phyloP scores from a whole-genome alignment of 2,329 filamentous ascomycete genomes.

The Diplodia corticola region DNA sequence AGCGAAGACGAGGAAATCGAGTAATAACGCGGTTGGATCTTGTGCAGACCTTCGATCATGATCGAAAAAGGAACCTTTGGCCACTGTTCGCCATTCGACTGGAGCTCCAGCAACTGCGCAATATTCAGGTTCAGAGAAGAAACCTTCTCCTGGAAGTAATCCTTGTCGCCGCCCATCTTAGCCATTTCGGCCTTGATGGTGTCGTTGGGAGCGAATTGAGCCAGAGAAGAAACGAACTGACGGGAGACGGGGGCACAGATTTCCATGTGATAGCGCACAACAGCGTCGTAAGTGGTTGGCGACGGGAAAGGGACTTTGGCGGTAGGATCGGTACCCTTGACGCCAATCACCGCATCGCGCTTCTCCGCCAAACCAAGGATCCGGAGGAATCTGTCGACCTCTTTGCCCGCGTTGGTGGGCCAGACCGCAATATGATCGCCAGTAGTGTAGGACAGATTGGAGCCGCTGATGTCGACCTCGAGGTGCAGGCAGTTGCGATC shows the following conservation, averaged over 20 bases:
- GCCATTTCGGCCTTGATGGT: constrained; percentile 82
- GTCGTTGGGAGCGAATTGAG: constrained; percentile 86
- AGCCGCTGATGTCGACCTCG: constrained; percentile 88
- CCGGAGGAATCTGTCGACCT: constrained; percentile 86
- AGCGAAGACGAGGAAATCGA: constrained; percentile 97
- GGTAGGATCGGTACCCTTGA: constrained; percentile 91
- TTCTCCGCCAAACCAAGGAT: constrained; percentile 75
- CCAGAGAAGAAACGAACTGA: constrained; percentile 85
- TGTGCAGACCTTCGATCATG: constrained; percentile 89
- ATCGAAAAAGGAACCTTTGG: constrained; percentile 86
- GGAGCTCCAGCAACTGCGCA: constrained; percentile 73
- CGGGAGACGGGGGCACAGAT: constrained; percentile 93
- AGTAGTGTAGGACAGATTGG: constrained; percentile 89
- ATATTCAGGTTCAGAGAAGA: constrained; percentile 84
- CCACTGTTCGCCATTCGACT: constrained; percentile 76
- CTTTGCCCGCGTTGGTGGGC: constrained; percentile 91
- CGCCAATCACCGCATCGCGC: constrained; percentile 76
- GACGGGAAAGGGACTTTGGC: constrained; percentile 97
- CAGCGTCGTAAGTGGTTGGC: constrained; percentile 93
- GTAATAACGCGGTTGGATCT: constrained; percentile 97
- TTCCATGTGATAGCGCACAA: constrained; percentile 93
- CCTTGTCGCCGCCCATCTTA: constrained; percentile 87
- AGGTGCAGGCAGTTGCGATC: constrained; percentile 95
- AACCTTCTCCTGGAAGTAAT: constrained; percentile 89
- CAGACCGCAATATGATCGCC: constrained; percentile 97